Percentiles rank a stretch among this genome's conserved stretches.
These are phyloP conservation scores for Dactylellina parvicollis DNA, from an alignment of 2,329 filamentous ascomycete genomes.

Conservation along the genomic window DNA sequence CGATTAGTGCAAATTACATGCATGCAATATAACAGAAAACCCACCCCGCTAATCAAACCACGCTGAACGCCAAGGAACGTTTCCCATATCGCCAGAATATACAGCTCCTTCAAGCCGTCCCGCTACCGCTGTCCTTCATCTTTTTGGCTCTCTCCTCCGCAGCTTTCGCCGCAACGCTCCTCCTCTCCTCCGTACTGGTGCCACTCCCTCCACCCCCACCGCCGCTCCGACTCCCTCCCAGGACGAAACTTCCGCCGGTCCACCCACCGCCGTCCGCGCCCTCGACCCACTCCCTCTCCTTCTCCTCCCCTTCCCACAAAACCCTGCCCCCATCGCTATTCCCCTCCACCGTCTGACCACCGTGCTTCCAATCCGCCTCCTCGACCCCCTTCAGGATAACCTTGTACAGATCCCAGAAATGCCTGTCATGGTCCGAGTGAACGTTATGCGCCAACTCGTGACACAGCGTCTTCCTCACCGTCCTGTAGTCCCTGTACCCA, in stretches of 20 bases:
- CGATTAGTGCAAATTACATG: no score
- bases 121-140: constrained; percentile 61
- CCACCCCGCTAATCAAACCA: no score
- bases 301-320: constrained; percentile 59
- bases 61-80: no score
- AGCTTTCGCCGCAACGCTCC: constrained; percentile 78
- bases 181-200: constrained; percentile 69
- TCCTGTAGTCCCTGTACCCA: constrained; percentile 91
- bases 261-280: constrained; percentile 71
- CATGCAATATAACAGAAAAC: no score
- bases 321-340: constrained; percentile 69
- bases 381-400: constrained; percentile 82
- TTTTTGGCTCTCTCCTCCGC: constrained; percentile 74
- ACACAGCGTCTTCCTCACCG: constrained; percentile 88
- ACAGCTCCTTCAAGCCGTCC: not conserved
- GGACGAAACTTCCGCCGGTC: constrained; percentile 80
- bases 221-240: constrained; percentile 64
- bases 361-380: constrained; percentile 77
- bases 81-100: not conserved
- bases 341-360: constrained; percentile 71
- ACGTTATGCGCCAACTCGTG: constrained; percentile 97
- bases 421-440: constrained; percentile 79
- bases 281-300: constrained; percentile 66
- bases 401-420: constrained; percentile 90
- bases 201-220: constrained; percentile 57